Conservation (phyloP, 768 basidiomycete genomes). For the Tylopilus balloui region DNA sequence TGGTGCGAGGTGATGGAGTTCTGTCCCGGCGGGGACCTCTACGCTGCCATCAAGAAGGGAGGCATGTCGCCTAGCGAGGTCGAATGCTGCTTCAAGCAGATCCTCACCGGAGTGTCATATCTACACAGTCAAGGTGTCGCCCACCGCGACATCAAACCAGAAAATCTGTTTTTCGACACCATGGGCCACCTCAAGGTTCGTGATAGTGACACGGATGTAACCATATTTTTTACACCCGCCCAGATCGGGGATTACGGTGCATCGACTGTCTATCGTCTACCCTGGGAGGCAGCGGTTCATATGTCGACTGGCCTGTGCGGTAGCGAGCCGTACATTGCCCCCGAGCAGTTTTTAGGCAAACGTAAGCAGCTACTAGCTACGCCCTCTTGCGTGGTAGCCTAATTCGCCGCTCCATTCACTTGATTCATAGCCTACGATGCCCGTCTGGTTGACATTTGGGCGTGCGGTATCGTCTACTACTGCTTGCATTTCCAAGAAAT, state of each 20-base stretch:
- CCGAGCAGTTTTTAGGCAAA: constrained; percentile 94
- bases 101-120: constrained; percentile 82
- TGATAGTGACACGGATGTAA: neutral
- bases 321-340: constrained; percentile 97
- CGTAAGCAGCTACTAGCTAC: constrained; percentile 58
- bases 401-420: constrained; percentile 22
- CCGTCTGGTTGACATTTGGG: constrained; percentile 96
- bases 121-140: constrained; percentile 96
- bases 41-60: constrained; percentile 98
- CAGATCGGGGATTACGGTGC: constrained; percentile 99
- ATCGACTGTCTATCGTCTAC: constrained; percentile 96
- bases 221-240: constrained; percentile 12
- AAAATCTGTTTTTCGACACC: constrained; percentile 93
- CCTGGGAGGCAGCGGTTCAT: constrained; percentile 96
- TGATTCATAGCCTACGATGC: constrained; percentile 83
- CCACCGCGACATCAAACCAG: constrained; percentile 96
- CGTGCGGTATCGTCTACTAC: constrained; percentile 95
- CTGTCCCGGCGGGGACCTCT: constrained; percentile 96
- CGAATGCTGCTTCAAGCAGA: constrained; percentile 98
- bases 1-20: constrained; percentile 99
- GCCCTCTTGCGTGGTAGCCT: constrained; percentile 36
- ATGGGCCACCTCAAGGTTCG: constrained; percentile 89
- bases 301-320: constrained; percentile 97
- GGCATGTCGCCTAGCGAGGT: constrained; percentile 88
- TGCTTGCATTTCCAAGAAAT: constrained; percentile 97